Conservation (phyloP, 1,284 basidiomycete species). For the Cutaneotrichosporon spelunceum region DNA sequence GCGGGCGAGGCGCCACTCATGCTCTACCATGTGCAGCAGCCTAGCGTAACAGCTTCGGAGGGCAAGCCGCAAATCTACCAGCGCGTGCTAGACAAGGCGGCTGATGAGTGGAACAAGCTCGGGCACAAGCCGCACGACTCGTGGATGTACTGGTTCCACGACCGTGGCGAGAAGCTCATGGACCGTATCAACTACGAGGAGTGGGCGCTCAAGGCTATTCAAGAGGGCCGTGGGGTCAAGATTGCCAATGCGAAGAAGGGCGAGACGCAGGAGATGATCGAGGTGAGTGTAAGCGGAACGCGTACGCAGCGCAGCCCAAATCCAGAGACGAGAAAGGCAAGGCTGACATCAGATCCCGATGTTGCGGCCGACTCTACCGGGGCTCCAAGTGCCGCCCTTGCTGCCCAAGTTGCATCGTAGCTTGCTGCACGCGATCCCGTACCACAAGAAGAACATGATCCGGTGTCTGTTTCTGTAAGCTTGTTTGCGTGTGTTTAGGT, state of each 20-base stretch:
- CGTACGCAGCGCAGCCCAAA: neutral
- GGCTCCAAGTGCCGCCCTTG: slow-evolving; percentile 30
- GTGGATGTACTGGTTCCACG: slow-evolving; percentile 48
- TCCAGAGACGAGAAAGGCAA: neutral
- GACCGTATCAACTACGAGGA: slow-evolving; percentile 52
- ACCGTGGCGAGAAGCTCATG: slow-evolving; percentile 50
- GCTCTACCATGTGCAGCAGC: slow-evolving; percentile 29
- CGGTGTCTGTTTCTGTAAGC: slow-evolving; percentile 36
- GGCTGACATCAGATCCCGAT: slow-evolving; percentile 39
- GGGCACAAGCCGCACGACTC: slow-evolving; percentile 39
- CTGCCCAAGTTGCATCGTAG: slow-evolving; percentile 44
- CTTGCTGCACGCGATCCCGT: slow-evolving; percentile 44
- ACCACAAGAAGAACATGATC: slow-evolving; percentile 46
- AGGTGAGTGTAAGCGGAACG: slow-evolving; percentile 31
- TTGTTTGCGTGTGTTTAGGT: no score
- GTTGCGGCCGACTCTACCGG: slow-evolving; percentile 35
- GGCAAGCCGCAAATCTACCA: slow-evolving; percentile 20
- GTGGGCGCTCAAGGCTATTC: slow-evolving; percentile 45
- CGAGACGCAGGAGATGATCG: slow-evolving; percentile 26
- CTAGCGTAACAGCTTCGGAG: slow-evolving; percentile 1
- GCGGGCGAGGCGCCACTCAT: slow-evolving; percentile 18
- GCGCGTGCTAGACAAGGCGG: slow-evolving; percentile 37
- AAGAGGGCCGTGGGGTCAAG: slow-evolving; percentile 40
- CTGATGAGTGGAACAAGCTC: slow-evolving; percentile 44
- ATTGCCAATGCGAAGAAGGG: slow-evolving; percentile 30